Base-by-base conservation (phyloP, 1,284 basidiomycete genomes). In the Cryptococcus sp. region DNA sequence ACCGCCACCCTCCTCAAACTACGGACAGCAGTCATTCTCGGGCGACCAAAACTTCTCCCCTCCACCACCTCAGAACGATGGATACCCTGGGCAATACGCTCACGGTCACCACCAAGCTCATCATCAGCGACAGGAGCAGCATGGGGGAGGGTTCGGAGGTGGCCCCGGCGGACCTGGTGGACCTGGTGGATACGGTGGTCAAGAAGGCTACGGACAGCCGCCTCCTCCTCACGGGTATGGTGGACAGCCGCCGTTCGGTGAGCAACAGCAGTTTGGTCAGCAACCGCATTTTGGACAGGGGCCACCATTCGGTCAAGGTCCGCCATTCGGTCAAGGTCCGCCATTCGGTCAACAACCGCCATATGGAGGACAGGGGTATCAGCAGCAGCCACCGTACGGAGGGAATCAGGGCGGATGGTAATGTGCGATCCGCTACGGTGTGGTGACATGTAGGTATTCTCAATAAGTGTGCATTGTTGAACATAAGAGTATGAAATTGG, bases 401-500 rank as follows among this genome's bases (percentile, higher is more conserved):
- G 68, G 65, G 19, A 58, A 55, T 20, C 64, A 59, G 41, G 66
- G 61, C 45, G 63, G 67, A 54, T 50, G 53, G 60, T 50, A 58
- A 47, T 15, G 45, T 17, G 54, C 40, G 23, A 15, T 5, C 22
- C 17, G 20, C 19, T 25, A 35, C 8, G 30, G 30, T 35, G 8
- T 5, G 13, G 30, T 13, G 13, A 5, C 30, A 35, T 35, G 8
- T 35, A 3, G 10, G 10, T 8, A 35, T 8, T 35, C 2, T 10
- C 30, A 8, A 35, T 10, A 35, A 13, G 4, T 8, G 5, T 35
- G 30, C 30, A 13, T 35, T 35, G 30, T 35, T 35, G 30, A 35
- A 13, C 30, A 35, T 35, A 10, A 35, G 30, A 4, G 30, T 35
- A 13, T 8, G 10, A 35, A 8, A 35, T 25, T 25, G 6, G 25